Conservation (phyloP, 768 basidiomycete genomes). For the Hericium erinaceus region DNA sequence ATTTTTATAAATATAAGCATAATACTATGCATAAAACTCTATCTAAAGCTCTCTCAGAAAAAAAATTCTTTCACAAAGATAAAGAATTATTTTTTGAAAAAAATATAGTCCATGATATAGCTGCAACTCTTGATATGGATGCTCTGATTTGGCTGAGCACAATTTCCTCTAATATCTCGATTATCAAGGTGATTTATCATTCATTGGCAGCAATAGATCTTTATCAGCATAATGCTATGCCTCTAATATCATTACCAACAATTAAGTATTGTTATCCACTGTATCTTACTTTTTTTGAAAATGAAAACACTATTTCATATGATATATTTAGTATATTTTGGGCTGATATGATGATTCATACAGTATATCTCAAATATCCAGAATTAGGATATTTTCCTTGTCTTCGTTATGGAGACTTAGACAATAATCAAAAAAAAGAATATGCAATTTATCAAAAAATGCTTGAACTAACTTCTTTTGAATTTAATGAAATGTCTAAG, state of each 20-base stretch:
- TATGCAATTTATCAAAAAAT: too few relatives aligned
- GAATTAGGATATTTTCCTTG: too few relatives aligned
- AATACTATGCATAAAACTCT: background rate
- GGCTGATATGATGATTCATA: background rate
- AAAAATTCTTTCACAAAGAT: background rate
- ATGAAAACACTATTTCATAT: background rate
- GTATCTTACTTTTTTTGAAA: background rate
- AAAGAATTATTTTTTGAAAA: background rate
- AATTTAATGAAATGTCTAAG: too few relatives aligned
- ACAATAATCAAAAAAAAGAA: too few relatives aligned
- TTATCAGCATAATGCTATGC: background rate
- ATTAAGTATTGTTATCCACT: too few relatives aligned
- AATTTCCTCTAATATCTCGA: background rate
- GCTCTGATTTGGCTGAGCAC: background rate
- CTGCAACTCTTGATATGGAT: background rate
- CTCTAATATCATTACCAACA: too few relatives aligned
- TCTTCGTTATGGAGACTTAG: too few relatives aligned
- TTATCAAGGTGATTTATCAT: background rate
- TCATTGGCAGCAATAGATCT: background rate
- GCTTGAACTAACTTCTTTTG: too few relatives aligned
- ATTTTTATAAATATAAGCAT: background rate
- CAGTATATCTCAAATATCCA: too few relatives aligned
- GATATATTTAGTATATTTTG: background rate
- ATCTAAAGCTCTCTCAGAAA: background rate
- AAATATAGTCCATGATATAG: background rate